Evolutionary conservation across 768 basidiomycete species (phyloP).

Genomic region (Clitopilus passeckerianus): DNA sequence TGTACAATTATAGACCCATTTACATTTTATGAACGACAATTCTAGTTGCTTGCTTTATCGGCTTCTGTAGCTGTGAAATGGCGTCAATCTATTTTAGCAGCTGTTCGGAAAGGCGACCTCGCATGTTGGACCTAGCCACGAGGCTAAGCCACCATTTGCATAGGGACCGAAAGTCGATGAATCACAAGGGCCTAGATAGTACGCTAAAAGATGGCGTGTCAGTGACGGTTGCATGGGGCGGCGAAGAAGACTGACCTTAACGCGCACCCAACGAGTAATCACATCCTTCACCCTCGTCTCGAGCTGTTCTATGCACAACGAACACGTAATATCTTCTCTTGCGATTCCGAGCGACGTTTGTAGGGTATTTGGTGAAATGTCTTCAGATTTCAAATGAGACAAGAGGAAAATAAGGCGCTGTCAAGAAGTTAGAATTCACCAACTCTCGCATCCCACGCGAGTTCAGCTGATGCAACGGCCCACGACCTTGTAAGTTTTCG

Average conservation of each 20-base stretch:
- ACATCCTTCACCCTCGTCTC: background rate
- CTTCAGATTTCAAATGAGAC: background rate
- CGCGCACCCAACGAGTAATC: background rate
- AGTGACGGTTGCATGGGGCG: too few species aligned
- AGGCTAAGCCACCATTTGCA: too few species aligned
- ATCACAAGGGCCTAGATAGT: too few species aligned
- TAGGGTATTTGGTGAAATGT: background rate
- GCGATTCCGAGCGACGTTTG: background rate
- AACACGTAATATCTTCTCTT: background rate
- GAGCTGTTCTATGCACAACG: background rate
- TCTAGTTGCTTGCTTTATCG: too few species aligned
- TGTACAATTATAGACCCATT: too few species aligned
- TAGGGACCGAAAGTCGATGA: too few species aligned
- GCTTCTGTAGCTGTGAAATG: too few species aligned
- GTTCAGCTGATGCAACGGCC: constrained; percentile 28
- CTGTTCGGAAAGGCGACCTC: too few species aligned
- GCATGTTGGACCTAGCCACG: too few species aligned
- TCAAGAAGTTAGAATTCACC: constrained; percentile 17
- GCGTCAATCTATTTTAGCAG: too few species aligned
- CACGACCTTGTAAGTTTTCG: constrained; percentile 28
- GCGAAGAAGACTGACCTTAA: background rate
- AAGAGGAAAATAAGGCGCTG: background rate
- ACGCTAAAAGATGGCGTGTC: too few species aligned
- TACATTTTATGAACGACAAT: too few species aligned
- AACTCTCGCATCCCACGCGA: constrained; percentile 31